Conservation (phyloP, 805 yeast species). For the Candida fluviatilis region DNA sequence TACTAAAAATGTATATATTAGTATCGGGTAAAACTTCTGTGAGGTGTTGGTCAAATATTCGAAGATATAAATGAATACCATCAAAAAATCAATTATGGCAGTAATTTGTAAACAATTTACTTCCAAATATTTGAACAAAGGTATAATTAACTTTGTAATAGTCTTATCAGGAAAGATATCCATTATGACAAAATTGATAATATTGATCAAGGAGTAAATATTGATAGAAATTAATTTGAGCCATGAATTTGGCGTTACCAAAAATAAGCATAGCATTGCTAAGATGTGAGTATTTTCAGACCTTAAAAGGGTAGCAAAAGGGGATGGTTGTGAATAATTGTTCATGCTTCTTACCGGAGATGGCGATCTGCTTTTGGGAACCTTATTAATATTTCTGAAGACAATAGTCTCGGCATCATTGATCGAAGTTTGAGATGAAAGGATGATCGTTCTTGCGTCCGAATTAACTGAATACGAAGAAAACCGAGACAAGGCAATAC, state of each 20-base stretch:
- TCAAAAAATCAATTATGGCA: constrained; percentile 10
- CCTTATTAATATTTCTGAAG: neutral
- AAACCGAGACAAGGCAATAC: neutral
- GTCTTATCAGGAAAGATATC: constrained; percentile 15
- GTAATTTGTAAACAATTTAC: constrained; percentile 12
- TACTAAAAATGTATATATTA: neutral
- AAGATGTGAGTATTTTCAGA: constrained; percentile 28
- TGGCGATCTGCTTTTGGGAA: neutral
- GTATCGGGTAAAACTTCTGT: constrained; percentile 2
- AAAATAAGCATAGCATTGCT: constrained; percentile 17
- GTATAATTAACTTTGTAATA: constrained; percentile 10
- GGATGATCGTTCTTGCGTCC: neutral
- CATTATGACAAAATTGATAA: constrained; percentile 14
- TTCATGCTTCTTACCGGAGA: neutral
- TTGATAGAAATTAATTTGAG: constrained; percentile 23
- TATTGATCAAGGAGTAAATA: constrained; percentile 26
- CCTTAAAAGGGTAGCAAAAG: constrained; percentile 18
- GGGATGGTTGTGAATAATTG: constrained; percentile 5
- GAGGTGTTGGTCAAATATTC: constrained; percentile 5
- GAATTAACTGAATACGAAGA: neutral
- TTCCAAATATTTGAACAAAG: constrained; percentile 16
- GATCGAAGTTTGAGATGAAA: neutral
- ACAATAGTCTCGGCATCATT: neutral
- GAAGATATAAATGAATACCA: constrained; percentile 9
- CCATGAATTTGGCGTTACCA: constrained; percentile 13